A percentile compares a stretch with the other conserved stretches of the same genome.
Conservation (phyloP, 164 flowering plant species). For the Sextonia rubra region DNA sequence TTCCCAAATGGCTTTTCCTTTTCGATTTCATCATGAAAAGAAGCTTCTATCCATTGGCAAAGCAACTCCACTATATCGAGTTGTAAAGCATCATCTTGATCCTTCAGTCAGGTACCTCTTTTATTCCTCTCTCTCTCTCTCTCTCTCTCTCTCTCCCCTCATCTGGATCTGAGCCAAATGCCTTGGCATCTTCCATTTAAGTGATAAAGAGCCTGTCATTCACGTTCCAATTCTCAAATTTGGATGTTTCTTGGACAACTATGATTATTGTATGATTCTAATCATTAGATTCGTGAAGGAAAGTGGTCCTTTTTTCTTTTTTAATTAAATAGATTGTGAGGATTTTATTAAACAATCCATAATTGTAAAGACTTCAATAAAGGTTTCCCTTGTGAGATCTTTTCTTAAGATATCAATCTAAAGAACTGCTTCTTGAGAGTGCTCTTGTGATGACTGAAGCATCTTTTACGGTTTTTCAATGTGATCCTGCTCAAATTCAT, state of each 20-base stretch:
- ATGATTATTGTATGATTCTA: background rate
- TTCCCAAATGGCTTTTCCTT: background rate
- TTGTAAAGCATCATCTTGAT: background rate
- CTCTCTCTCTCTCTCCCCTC: background rate
- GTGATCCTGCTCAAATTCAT: background rate
- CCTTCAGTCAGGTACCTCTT: background rate
- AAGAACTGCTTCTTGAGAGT: background rate
- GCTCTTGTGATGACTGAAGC: conserved; percentile 1
- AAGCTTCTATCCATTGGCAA: background rate
- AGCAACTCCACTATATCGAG: background rate
- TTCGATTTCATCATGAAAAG: background rate
- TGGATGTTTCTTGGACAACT: background rate
- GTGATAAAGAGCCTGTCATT: background rate
- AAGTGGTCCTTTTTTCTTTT: background rate
- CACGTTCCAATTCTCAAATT: background rate
- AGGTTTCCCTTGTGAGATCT: background rate
- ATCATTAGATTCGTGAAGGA: background rate
- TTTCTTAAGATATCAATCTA: background rate
- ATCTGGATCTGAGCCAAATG: background rate
- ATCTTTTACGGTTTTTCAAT: background rate
- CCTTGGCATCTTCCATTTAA: background rate
- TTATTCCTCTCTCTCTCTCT: background rate
- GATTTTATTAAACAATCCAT: background rate
- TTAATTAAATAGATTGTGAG: background rate
- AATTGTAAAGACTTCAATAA: background rate